phyloP scores from a whole-genome alignment of 116 monocot species.

The Zostera marina region DNA sequence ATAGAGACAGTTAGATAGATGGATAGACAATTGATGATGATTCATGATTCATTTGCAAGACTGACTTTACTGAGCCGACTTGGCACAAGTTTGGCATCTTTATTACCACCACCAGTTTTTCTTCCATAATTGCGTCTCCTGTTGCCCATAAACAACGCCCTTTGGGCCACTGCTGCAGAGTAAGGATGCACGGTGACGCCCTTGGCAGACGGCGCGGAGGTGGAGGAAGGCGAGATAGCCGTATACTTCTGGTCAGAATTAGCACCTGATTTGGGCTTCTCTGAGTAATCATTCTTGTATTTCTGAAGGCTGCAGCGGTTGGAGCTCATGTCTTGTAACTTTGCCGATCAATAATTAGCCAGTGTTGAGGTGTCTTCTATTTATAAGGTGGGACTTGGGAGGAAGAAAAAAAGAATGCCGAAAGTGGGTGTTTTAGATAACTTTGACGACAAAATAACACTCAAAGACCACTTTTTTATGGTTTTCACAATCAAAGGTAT shows the following conservation, averaged over 20 bases:
- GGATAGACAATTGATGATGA: too few relatives aligned
- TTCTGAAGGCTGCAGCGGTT: conserved; percentile 7
- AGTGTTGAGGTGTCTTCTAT: too few relatives aligned
- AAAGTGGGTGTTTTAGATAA: conserved; percentile 1
- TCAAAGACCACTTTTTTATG: too few relatives aligned
- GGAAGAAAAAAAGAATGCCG: conserved; percentile 1
- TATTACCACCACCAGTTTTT: conserved; percentile 7
- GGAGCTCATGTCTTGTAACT: conserved; percentile 2
- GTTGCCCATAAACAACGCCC: conserved; percentile 15
- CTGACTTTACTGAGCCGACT: conserved; percentile 28
- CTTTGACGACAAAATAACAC: too few relatives aligned
- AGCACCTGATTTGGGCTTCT: not conserved
- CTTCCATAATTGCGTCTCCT: conserved; percentile 10
- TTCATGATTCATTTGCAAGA: too few relatives aligned
- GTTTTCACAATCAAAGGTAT: too few relatives aligned
- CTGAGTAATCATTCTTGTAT: conserved; percentile 1
- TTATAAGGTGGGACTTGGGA: conserved; percentile 1
- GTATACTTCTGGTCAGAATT: not conserved
- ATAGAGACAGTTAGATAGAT: too few relatives aligned
- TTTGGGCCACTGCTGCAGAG: conserved; percentile 31
- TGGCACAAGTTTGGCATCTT: conserved; percentile 20
- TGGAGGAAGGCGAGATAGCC: too few relatives aligned
- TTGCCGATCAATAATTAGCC: too few relatives aligned
- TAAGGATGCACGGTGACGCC: conserved; percentile 3
- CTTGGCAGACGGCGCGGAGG: not conserved